A percentile compares a stretch with the other conserved stretches of the same genome.
Conservation (phyloP, 805 yeast genomes). For the Candida yuanshanica region DNA sequence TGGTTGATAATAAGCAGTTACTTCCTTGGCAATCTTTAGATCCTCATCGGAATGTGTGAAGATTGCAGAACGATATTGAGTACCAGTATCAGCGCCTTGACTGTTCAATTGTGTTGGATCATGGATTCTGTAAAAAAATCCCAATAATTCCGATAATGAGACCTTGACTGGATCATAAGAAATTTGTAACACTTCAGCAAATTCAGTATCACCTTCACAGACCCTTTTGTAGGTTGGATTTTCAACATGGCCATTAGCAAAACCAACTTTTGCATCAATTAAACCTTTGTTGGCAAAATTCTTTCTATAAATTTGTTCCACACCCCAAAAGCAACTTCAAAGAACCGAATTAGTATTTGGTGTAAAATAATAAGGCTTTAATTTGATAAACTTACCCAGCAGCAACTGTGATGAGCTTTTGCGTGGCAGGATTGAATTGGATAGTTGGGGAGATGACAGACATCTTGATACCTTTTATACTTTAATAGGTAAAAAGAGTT, state of each 20-base stretch:
- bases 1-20: conserved; percentile 53
- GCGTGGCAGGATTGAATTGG: conserved; percentile 37
- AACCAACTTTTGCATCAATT: conserved; percentile 80
- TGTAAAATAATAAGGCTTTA: conserved; percentile 25
- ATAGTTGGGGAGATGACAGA: conserved; percentile 34
- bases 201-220: conserved; percentile 67
- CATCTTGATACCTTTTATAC: neutral
- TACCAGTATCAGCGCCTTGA: conserved; percentile 87
- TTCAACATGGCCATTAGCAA: conserved; percentile 64
- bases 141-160: conserved; percentile 55
- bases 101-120: conserved; percentile 83
- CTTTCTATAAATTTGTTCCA: conserved; percentile 75
- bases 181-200: conserved; percentile 79
- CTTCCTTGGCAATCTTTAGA: conserved; percentile 37
- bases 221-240: conserved; percentile 66
- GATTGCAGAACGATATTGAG: conserved; percentile 85
- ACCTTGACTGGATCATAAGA: conserved; percentile 71
- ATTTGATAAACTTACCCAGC: conserved; percentile 45
- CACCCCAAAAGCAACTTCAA: conserved; percentile 76
- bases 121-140: conserved; percentile 86
- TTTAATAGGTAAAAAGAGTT: neutral
- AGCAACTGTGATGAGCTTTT: conserved; percentile 52
- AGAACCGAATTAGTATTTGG: neutral
- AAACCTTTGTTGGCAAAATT: conserved; percentile 61
- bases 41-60: conserved; percentile 52